Percentiles rank a stretch among this genome's conserved stretches.
phyloP scores from a whole-genome alignment of 352 stramenopile genomes.

The Phytophthora colocasiae region DNA sequence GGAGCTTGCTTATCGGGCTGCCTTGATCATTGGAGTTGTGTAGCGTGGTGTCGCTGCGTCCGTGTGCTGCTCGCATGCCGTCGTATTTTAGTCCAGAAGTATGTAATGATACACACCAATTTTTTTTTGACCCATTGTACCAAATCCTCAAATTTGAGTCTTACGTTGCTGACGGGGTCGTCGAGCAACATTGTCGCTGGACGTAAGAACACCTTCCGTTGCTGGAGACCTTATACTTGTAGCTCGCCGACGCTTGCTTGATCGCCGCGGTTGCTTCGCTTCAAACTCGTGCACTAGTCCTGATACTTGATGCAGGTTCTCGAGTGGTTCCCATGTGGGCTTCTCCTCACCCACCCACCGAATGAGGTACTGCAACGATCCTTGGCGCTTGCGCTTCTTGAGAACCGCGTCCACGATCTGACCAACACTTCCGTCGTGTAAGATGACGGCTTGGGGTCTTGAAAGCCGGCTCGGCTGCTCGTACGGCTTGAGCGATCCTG shows the following conservation, averaged over 20 bases:
- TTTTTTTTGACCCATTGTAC: too few relatives aligned
- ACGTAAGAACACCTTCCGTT: too few relatives aligned
- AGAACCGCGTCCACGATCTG: constrained; percentile 4
- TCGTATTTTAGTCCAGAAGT: too few relatives aligned
- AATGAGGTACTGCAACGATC: neutral
- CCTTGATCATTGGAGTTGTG: too few relatives aligned
- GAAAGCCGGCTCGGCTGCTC: neutral
- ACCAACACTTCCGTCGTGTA: neutral
- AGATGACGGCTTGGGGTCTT: neutral
- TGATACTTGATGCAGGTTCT: neutral
- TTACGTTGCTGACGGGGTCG: too few relatives aligned
- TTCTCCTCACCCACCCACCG: neutral
- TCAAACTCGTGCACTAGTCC: neutral
- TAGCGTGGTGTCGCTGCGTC: too few relatives aligned
- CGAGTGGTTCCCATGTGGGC: neutral
- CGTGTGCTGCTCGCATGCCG: too few relatives aligned
- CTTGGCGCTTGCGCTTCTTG: neutral
- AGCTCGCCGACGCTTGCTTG: neutral
- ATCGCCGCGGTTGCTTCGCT: neutral
- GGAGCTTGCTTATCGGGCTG: too few relatives aligned
- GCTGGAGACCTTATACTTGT: too few relatives aligned
- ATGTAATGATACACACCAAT: too few relatives aligned
- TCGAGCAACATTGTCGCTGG: too few relatives aligned
- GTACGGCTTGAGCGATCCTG: constrained; percentile 1
- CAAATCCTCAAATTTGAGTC: too few relatives aligned